phyloP scores from a whole-genome alignment of 2,329 filamentous ascomycete genomes.

The Ascochyta clinopodiicola region DNA sequence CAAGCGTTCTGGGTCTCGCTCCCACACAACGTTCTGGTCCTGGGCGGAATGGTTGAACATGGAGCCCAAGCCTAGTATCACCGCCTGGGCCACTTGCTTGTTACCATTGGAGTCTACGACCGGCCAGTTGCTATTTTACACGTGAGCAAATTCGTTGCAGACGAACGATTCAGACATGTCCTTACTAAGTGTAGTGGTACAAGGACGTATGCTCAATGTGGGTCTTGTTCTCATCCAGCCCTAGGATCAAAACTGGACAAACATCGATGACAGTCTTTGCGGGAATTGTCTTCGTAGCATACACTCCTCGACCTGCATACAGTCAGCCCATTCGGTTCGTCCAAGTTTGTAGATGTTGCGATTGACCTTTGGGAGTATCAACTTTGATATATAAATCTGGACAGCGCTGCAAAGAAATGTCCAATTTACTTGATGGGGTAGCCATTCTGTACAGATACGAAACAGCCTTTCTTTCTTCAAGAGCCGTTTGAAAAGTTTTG shows the following conservation, averaged over 20 bases:
- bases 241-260: conserved; percentile 60
- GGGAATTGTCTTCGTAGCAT: conserved; percentile 56
- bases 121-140: conserved; percentile 53
- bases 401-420: conserved; percentile 50
- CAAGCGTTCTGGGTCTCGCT: conserved; percentile 54
- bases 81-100: conserved; percentile 55
- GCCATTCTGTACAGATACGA: neutral
- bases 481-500: neutral
- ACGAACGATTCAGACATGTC: neutral
- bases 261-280: conserved; percentile 59
- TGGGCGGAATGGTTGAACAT: conserved; percentile 65
- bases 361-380: conserved; percentile 58
- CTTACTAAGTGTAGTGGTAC: conserved; percentile 64
- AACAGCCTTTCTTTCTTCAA: neutral
- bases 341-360: neutral
- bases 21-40: conserved; percentile 64
- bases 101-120: conserved; percentile 29
- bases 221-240: conserved; percentile 54
- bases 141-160: neutral
- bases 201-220: conserved; percentile 60
- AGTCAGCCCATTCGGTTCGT: neutral
- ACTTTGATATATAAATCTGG: conserved; percentile 52
- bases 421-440: conserved; percentile 10
- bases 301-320: conserved; percentile 59
- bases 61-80: conserved; percentile 62